Base-by-base conservation (phyloP, 2,329 filamentous ascomycete genomes). In the Colletotrichum sp. region DNA sequence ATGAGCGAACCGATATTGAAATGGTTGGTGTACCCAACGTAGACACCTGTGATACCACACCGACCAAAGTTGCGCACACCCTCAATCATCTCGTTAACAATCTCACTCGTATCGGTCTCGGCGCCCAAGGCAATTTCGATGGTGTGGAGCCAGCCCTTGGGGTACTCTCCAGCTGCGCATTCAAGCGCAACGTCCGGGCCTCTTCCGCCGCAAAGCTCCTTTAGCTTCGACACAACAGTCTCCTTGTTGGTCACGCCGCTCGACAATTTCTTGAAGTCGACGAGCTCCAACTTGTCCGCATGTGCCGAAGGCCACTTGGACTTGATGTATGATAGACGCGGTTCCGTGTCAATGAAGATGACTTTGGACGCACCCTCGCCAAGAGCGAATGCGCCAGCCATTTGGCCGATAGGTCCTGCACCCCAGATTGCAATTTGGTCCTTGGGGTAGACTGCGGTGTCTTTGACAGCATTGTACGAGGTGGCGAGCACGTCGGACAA, bases 331-430 rank as follows among this genome's bases (percentile, higher is more conserved):
- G 93, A 91, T 6, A 97, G 86, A 2, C 95, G 89, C 84, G 89
- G 91, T 74, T 90, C 94, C 5, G 90, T 91, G 81, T 98, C 96
- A 78, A 98, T 92, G 76, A 96, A 90, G 78, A 97, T 96, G 76
- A 98, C 89, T 76, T 94, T 90, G 61, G 86, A 89, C 0, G 95
- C 95, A 10, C 94, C 94, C 71, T 95, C 92, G n/a, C 91, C 85
- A 71, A 95, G 87, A 1, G 93, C 91, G 85, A 96, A 97, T 69
- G 95, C 87, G 2, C 93, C 94, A 3, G 89, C 91, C 94, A 97
- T 97, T 80, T 97, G 94, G 0, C 96, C 95, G 67, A 98, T 94
- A 1, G 95, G 96, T 0, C 95, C 95, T 0, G 93, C 94, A n/a
- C 95, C 95, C 76, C 95, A 98, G 75, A 97, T 92, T 38, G 94